These are phyloP conservation scores for Alloteropsis semialata DNA, from an alignment of 176 grass and related monocot genomes.

Conservation along the genomic window DNA sequence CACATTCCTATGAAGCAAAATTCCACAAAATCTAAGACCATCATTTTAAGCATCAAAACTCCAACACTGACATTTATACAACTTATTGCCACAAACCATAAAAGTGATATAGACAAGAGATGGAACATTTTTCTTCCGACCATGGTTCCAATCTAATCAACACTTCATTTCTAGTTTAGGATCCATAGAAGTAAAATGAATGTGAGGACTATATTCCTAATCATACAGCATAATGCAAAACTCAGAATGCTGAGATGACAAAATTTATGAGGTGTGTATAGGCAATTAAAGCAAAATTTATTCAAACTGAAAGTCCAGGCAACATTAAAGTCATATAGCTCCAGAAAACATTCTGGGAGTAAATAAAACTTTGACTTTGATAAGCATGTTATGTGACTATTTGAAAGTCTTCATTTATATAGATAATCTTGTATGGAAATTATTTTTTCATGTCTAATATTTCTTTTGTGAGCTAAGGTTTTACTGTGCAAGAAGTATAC, in stretches of 20 bases:
- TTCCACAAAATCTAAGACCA: background rate
- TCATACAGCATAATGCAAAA: background rate
- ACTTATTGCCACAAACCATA: background rate
- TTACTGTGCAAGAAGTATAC: background rate
- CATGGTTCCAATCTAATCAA: constrained; percentile 2
- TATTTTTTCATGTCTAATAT: background rate
- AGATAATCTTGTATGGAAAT: background rate
- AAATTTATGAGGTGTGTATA: background rate
- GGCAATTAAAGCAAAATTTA: background rate
- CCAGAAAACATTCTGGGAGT: background rate
- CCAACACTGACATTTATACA: background rate
- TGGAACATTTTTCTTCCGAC: background rate
- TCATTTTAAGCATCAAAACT: background rate
- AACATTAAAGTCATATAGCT: background rate
- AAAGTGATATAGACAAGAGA: background rate
- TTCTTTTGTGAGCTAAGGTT: background rate
- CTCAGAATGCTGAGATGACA: background rate
- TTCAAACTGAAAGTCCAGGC: background rate
- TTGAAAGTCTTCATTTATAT: background rate
- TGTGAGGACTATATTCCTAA: background rate
- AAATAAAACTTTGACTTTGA: background rate
- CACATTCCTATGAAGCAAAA: background rate
- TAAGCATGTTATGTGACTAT: background rate
- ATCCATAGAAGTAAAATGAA: constrained; percentile 4
- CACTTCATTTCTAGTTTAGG: background rate